Evolutionary conservation across 2,329 filamentous ascomycete species (phyloP).

Genomic region (Botrytis hyacinthi): DNA sequence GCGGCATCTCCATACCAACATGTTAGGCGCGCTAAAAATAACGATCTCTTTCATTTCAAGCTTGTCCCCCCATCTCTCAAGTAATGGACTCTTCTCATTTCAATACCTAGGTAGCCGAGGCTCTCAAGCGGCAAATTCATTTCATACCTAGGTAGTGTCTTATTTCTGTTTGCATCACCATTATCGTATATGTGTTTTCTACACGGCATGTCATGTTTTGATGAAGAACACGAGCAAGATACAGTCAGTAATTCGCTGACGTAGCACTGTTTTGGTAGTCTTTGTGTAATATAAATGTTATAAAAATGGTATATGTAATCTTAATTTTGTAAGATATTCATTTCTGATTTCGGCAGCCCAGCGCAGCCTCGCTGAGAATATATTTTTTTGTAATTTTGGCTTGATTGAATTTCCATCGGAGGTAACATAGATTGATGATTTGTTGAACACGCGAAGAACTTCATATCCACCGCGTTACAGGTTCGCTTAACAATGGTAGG

Average conservation of each 20-base stretch:
- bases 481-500: slow-evolving; percentile 8
- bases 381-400: not conserved
- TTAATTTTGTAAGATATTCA: slow-evolving; percentile 10
- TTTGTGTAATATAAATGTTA: not conserved
- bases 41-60: not conserved
- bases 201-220: slow-evolving; percentile 5
- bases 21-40: slow-evolving; percentile 9
- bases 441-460: slow-evolving; percentile 1
- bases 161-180: slow-evolving; percentile 11
- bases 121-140: slow-evolving; percentile 6
- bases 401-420: not conserved
- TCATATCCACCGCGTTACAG: not conserved
- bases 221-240: slow-evolving; percentile 16
- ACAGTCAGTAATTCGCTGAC: slow-evolving; percentile 13
- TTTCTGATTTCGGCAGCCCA: slow-evolving; percentile 2
- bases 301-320: slow-evolving; percentile 21
- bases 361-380: slow-evolving; percentile 5
- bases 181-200: slow-evolving; percentile 6
- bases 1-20: not conserved
- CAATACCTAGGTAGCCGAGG: not conserved
- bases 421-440: not conserved
- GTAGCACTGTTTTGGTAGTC: slow-evolving; percentile 12
- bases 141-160: not conserved
- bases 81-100: slow-evolving; percentile 5
- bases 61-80: slow-evolving; percentile 11